phyloP scores from a whole-genome alignment of 192 early-diverging fungal species.

The Coemansia sp. region DNA sequence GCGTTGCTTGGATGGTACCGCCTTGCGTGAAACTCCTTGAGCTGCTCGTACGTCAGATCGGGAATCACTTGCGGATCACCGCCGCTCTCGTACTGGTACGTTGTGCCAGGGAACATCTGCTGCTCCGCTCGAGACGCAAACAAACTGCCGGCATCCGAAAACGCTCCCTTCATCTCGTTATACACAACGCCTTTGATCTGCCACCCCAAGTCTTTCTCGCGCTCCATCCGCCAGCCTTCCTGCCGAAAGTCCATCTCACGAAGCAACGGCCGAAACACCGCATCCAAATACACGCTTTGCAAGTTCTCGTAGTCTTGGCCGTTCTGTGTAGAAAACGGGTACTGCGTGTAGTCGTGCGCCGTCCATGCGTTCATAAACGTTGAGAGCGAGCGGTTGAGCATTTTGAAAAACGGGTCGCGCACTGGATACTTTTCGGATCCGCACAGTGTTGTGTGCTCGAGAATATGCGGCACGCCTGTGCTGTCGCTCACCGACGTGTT shows the following conservation, averaged over 20 bases:
- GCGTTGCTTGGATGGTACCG: slow-evolving; percentile 95
- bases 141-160: slow-evolving; percentile 79
- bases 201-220: slow-evolving; percentile 60
- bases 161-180: slow-evolving; percentile 96
- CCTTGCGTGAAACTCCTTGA: slow-evolving; percentile 77
- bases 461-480: slow-evolving; percentile 90
- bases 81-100: slow-evolving; percentile 80
- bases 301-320: slow-evolving; percentile 85
- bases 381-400: slow-evolving; percentile 91
- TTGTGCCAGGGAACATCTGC: slow-evolving; percentile 79
- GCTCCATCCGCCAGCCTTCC: slow-evolving; percentile 93
- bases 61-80: slow-evolving; percentile 88
- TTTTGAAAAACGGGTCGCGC: slow-evolving; percentile 98
- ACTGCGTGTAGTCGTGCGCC: slow-evolving; percentile 82
- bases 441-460: slow-evolving; percentile 94
- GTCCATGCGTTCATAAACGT: slow-evolving; percentile 99
- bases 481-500: slow-evolving; percentile 77
- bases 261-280: slow-evolving; percentile 79
- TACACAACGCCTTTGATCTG: slow-evolving; percentile 93
- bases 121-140: slow-evolving; percentile 76
- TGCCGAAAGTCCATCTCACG: slow-evolving; percentile 85
- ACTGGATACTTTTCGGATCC: slow-evolving; percentile 87
- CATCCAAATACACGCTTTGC: slow-evolving; percentile 88
- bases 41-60: slow-evolving; percentile 79
- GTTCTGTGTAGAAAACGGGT: slow-evolving; percentile 93